Evolutionary conservation across 257 asterid species (phyloP).

Genomic region (Ocimum tenuiflorum): DNA sequence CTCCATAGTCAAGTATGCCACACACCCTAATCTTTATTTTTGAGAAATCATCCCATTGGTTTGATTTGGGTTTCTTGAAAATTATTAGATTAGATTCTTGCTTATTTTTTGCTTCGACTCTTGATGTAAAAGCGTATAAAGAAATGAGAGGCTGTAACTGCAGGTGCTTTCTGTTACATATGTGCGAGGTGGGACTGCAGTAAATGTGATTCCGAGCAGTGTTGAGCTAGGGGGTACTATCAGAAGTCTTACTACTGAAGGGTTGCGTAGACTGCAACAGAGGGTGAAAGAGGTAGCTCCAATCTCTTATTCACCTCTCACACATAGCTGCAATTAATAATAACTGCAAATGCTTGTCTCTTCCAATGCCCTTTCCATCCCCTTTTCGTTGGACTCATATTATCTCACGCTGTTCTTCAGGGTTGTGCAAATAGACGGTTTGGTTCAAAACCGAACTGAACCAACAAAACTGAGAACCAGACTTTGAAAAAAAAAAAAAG

Average conservation of each 20-base stretch:
- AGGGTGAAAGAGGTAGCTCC: slow-evolving; percentile 69
- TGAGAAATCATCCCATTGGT: no score
- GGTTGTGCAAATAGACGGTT: no score
- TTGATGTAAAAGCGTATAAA: background rate
- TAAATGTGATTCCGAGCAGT: slow-evolving; percentile 48
- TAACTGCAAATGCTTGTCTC: no score
- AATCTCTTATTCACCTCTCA: background rate
- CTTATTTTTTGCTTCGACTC: background rate
- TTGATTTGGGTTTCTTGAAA: background rate
- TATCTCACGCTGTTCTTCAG: no score
- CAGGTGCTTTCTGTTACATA: slow-evolving; percentile 81
- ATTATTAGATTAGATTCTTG: no score
- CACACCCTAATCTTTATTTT: background rate
- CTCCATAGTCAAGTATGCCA: slow-evolving; percentile 59
- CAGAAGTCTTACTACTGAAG: slow-evolving; percentile 79
- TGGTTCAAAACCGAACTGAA: no score
- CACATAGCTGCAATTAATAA: background rate
- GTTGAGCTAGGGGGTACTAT: slow-evolving; percentile 77
- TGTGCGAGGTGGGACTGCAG: slow-evolving; percentile 62
- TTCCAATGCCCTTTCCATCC: no score
- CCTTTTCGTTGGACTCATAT: no score
- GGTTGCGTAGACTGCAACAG: slow-evolving; percentile 50
- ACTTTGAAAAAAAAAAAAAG: no score
- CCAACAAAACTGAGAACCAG: no score
- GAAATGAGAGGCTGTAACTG: slow-evolving; percentile 15